Evolutionary conservation across 2,329 filamentous ascomycete species (phyloP).

Genomic region (Diaporthe citrichinensis): DNA sequence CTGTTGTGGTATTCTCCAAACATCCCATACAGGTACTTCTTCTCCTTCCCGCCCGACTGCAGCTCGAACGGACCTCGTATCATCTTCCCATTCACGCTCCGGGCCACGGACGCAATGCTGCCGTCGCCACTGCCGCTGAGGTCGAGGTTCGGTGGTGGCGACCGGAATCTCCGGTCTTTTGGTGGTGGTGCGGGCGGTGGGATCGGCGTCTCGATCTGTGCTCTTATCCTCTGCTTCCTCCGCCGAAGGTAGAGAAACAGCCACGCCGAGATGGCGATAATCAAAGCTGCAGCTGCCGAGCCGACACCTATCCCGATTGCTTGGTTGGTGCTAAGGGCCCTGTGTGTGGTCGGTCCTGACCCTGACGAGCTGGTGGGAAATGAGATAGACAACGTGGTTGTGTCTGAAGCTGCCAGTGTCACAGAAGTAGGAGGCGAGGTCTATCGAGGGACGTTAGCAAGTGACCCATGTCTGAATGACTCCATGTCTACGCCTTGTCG

Average conservation of each 20-base stretch:
- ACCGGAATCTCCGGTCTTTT: constrained; percentile 27
- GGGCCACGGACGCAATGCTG: constrained; percentile 28
- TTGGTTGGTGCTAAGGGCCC: constrained; percentile 43
- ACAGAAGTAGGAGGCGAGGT: not conserved
- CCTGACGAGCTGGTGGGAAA: constrained; percentile 7
- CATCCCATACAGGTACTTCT: constrained; percentile 24
- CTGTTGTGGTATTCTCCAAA: constrained; percentile 22
- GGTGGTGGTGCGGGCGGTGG: constrained; percentile 33
- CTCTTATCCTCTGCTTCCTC: constrained; percentile 40
- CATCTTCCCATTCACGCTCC: constrained; percentile 27
- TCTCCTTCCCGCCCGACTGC: constrained; percentile 2
- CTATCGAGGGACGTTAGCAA: not conserved
- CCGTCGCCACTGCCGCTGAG: constrained; percentile 1
- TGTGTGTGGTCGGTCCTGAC: constrained; percentile 27
- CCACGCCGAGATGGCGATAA: constrained; percentile 40
- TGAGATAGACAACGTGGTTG: not conserved
- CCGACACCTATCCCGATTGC: constrained; percentile 48
- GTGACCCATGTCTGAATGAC: not conserved
- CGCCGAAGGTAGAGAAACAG: constrained; percentile 45
- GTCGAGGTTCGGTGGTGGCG: constrained; percentile 20
- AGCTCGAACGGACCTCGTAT: constrained; percentile 40
- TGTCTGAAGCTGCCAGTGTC: constrained; percentile 2
- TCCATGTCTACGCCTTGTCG: not conserved
- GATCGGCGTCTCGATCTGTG: constrained; percentile 31
- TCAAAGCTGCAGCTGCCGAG: constrained; percentile 44